phyloP scores from a whole-genome alignment of 164 flowering plant species.

The Akebia trifoliata region DNA sequence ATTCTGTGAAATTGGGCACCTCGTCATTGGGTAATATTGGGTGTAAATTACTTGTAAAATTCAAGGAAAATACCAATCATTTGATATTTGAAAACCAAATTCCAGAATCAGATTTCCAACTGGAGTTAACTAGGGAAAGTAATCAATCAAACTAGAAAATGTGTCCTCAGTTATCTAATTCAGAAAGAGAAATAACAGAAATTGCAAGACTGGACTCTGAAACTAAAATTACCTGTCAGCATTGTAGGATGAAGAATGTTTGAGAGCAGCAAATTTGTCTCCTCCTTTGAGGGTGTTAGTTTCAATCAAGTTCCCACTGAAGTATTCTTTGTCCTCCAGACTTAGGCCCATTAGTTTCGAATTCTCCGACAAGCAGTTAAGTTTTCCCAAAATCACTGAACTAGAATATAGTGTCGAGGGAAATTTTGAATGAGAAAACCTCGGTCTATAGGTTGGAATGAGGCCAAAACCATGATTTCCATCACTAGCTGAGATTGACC shows the following conservation, averaged over 20 bases:
- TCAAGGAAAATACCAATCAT: no score
- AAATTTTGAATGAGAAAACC: slow-evolving; percentile 56
- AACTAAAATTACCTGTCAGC: slow-evolving; percentile 68
- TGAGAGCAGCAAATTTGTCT: slow-evolving; percentile 38
- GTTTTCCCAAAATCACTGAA: slow-evolving; percentile 64
- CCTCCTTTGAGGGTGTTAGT: slow-evolving; percentile 54
- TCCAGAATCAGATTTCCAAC: no score
- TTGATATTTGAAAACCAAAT: no score
- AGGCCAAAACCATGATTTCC: slow-evolving; percentile 80
- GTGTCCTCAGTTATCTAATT: no score
- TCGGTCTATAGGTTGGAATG: slow-evolving; percentile 68
- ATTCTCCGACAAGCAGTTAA: slow-evolving; percentile 63
- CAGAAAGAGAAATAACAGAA: no score
- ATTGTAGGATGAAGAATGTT: slow-evolving; percentile 83
- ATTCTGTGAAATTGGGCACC: no score
- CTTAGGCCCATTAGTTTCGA: slow-evolving; percentile 60
- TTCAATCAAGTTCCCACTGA: slow-evolving; percentile 89
- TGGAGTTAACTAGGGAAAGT: no score
- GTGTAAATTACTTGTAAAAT: no score
- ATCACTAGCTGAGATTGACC: slow-evolving; percentile 90
- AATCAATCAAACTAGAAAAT: no score
- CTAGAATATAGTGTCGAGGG: slow-evolving; percentile 67
- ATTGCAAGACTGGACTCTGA: not conserved
- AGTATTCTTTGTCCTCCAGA: slow-evolving; percentile 84
- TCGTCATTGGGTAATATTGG: no score